Base-by-base conservation (phyloP, 1,284 basidiomycete genomes). In the Xerocomus amazonicus region DNA sequence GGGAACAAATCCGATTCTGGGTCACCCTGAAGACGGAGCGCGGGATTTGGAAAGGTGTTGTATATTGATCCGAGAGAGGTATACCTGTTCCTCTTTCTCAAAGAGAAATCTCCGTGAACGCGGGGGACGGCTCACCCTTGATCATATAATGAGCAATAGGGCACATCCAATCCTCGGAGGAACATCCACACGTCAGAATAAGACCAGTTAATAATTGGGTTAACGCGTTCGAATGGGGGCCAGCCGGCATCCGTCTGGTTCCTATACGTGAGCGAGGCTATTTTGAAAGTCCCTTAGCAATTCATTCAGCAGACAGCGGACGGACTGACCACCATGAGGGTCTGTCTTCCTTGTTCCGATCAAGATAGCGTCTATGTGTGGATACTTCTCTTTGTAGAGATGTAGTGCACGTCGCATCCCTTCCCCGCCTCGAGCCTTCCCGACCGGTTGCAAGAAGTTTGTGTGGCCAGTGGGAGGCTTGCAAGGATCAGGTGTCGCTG, bases 171-270 rank as follows among this genome's bases (percentile, higher is more conserved):
- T 51, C 76, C 75, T 7, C 85, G 75, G 33, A 99, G 72, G 71
- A 96, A 99, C 1, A 74, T 71, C 97, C 97, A 99, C 2, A 99
- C 82, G 54, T 97, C 84, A 2, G 71, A 65, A 69, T 99, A 99
- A 0, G 81, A 76, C 96, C 96, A 99, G 65, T 97, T 87, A 44
- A 99, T 88, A 59, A 99, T 91, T 0, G 97, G 96, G 66, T 99
- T 96, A 27, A 99, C 83, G 17, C 96, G 83, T 63, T 95, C 87
- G 52, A 96, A 92, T 4, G 71, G 66, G 5, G 96, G 95, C 96
- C 96, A 99, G 46, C 79, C 87, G 0, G 79, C 70, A 68, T 97
- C 94, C 6, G 92, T 96, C 58, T 81, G 85, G 56, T 87, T 87
- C 42, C 84, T 78, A 56, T 82, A 79, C 0, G 81, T 77, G 39